Conservation (phyloP, 176 grass and related monocot genomes). For the maize (Zea mays) region DNA sequence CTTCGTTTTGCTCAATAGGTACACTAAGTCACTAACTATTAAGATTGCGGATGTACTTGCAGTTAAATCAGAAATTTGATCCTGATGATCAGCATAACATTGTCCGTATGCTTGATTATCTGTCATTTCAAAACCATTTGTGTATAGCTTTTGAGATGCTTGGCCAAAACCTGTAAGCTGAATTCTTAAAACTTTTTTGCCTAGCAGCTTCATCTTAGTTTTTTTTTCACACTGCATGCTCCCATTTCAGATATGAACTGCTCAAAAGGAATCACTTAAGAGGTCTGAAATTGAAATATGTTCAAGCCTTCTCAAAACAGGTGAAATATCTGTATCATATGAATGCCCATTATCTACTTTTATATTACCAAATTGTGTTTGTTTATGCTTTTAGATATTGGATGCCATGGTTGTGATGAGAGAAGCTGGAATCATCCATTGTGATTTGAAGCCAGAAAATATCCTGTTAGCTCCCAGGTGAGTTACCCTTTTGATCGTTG, state of each 20-base stretch:
- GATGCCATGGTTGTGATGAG: constrained; percentile 90
- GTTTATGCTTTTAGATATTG: constrained; percentile 70
- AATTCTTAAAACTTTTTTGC: constrained; percentile 3
- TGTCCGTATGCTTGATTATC: constrained; percentile 92
- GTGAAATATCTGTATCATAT: constrained; percentile 36
- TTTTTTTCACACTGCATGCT: constrained; percentile 22
- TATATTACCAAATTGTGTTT: constrained; percentile 19
- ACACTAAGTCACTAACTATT: not conserved
- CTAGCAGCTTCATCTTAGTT: not conserved
- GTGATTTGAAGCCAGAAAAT: constrained; percentile 97
- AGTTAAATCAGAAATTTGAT: constrained; percentile 91
- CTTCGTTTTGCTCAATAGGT: constrained; percentile 22
- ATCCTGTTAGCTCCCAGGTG: constrained; percentile 83
- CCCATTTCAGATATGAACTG: constrained; percentile 72
- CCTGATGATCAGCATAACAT: constrained; percentile 92
- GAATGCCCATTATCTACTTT: constrained; percentile 12
- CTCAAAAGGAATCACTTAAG: constrained; percentile 88
- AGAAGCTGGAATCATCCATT: constrained; percentile 96
- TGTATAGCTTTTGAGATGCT: constrained; percentile 99
- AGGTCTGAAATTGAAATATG: constrained; percentile 73
- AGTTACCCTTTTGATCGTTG: constrained; percentile 30
- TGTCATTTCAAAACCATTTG: constrained; percentile 77
- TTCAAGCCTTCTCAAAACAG: constrained; percentile 92
- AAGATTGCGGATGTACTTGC: constrained; percentile 40
- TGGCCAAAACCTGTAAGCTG: constrained; percentile 89